Conservation (phyloP, 306 rosid genomes). For the Pterocarpus macrocarpus region DNA sequence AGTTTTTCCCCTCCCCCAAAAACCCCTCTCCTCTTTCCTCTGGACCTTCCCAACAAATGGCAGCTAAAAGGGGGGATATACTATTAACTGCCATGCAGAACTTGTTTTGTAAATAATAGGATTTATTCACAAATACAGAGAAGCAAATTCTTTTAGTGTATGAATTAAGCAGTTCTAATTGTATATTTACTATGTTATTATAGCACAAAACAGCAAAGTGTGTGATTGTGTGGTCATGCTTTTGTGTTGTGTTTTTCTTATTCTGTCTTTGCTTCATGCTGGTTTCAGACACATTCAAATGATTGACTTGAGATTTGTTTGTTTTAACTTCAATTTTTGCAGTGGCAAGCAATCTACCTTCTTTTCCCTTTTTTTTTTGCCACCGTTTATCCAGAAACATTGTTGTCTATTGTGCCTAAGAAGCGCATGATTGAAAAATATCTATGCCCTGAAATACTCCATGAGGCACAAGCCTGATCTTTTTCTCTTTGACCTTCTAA, state of each 20-base stretch:
- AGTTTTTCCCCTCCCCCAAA: background rate
- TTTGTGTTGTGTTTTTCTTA: background rate
- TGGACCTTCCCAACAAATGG: background rate
- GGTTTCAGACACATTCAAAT: background rate
- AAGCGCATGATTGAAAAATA: too few relatives aligned
- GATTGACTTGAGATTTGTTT: background rate
- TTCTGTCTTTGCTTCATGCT: background rate
- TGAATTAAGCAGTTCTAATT: background rate
- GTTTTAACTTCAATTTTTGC: background rate
- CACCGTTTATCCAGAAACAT: background rate
- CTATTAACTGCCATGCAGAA: conserved; percentile 16
- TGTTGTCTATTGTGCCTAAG: background rate
- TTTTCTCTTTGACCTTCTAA: background rate
- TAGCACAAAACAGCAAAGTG: background rate
- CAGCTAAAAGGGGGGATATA: conserved; percentile 8
- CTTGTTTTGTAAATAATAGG: background rate
- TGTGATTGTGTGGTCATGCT: background rate
- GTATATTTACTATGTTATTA: background rate
- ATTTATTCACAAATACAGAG: background rate
- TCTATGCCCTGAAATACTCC: conserved; percentile 1
- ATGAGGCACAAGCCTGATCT: background rate
- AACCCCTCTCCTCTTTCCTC: background rate
- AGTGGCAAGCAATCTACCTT: conserved; percentile 15
- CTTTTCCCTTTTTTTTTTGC: background rate
- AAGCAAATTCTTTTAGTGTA: background rate